phyloP scores from a whole-genome alignment of 192 early-diverging fungal species.

The Coemansia sp. region DNA sequence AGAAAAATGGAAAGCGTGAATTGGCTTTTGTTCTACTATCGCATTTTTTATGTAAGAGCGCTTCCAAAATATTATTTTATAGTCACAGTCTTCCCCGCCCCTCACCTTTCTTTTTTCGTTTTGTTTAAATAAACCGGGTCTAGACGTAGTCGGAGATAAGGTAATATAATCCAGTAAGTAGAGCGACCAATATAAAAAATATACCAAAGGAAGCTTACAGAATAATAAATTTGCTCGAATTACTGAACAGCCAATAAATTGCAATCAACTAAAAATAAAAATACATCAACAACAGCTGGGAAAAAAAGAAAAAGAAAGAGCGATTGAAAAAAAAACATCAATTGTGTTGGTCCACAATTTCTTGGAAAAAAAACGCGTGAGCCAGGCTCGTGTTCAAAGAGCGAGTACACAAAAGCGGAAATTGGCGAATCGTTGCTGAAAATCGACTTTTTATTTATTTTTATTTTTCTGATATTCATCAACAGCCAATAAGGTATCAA shows the following conservation, averaged over 20 bases:
- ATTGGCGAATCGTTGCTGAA: background rate
- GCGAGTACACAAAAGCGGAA: background rate
- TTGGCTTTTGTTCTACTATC: too few species aligned
- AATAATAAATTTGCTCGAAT: background rate
- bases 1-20: background rate
- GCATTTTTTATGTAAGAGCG: background rate
- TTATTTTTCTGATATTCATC: background rate
- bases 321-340: slow-evolving; percentile 1
- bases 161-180: too few species aligned
- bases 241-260: background rate
- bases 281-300: background rate
- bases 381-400: background rate
- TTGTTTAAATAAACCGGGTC: background rate
- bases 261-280: slow-evolving; percentile 4
- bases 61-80: background rate
- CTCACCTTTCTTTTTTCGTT: background rate
- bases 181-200: too few species aligned
- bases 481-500: background rate
- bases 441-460: background rate
- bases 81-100: too few species aligned
- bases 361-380: background rate
- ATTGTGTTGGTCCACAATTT: background rate
- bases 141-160: background rate
- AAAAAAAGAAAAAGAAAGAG: background rate
- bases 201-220: background rate